A percentile compares a stretch with the other conserved stretches of the same genome.
Evolutionary conservation across 2,329 filamentous ascomycete species (phyloP).

Genomic region (Chaetomium globosum): DNA sequence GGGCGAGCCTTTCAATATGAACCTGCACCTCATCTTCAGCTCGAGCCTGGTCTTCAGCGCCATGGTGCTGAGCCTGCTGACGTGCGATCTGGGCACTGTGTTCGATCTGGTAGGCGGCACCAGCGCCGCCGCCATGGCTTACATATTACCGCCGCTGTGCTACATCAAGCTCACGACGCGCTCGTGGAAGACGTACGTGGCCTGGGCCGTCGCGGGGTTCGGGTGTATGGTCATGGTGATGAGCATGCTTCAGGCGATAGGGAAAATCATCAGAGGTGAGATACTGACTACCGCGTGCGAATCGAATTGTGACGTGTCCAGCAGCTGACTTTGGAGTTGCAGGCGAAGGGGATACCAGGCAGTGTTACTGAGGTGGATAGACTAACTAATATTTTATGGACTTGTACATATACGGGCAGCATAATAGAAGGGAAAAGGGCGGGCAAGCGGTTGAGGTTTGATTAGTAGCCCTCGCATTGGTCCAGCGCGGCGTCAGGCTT

Average conservation of each 20-base stretch:
- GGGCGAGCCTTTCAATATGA: conserved; percentile 74
- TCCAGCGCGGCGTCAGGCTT: neutral
- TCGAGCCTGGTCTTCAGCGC: conserved; percentile 78
- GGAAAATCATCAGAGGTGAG: conserved; percentile 40
- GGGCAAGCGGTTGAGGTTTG: neutral
- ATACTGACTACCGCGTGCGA: neutral
- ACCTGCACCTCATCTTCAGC: conserved; percentile 83
- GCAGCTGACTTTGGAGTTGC: conserved; percentile 5
- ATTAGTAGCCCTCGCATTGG: neutral
- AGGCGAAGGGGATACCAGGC: conserved; percentile 39
- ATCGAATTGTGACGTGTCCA: neutral
- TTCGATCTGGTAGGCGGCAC: conserved; percentile 97
- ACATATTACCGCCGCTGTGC: conserved; percentile 91
- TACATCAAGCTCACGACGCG: conserved; percentile 88
- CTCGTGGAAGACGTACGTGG: conserved; percentile 42
- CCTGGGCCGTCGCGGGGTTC: conserved; percentile 39
- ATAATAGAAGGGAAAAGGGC: conserved; percentile 14
- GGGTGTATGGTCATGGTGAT: conserved; percentile 40
- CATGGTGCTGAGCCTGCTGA: conserved; percentile 76
- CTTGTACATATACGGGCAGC: neutral
- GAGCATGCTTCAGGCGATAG: conserved; percentile 39
- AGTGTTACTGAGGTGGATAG: conserved; percentile 34
- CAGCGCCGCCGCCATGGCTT: conserved; percentile 89
- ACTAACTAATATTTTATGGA: conserved; percentile 11
- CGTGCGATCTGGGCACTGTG: conserved; percentile 89